A percentile compares a stretch with the other conserved stretches of the same genome.
Conservation (phyloP, 1,284 basidiomycete species). For the Nidula niveotomentosa region DNA sequence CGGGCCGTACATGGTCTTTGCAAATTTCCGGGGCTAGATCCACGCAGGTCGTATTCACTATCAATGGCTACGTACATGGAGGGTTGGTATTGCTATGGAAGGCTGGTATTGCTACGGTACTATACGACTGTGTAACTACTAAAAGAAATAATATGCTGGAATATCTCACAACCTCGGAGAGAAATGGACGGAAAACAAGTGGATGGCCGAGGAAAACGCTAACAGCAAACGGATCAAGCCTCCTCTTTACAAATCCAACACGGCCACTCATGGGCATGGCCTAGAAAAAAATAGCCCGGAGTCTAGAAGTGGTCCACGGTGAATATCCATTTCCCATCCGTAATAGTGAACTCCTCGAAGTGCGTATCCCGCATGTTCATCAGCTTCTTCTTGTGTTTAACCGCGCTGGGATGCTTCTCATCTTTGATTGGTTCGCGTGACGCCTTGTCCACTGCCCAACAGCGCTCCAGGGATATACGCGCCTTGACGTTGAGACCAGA, state of each 20-base stretch:
- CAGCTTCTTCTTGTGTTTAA: conserved; percentile 83
- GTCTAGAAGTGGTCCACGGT: conserved; percentile 86
- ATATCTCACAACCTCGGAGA: neutral
- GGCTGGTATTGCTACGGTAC: conserved; percentile 3
- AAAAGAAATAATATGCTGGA: conserved; percentile 1
- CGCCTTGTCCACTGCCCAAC: conserved; percentile 92
- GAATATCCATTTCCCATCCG: conserved; percentile 91
- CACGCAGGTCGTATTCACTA: neutral
- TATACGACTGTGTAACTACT: conserved; percentile 7
- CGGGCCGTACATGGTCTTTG: too few relatives aligned
- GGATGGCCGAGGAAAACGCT: neutral
- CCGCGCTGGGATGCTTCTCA: conserved; percentile 65
- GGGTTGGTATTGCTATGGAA: too few relatives aligned
- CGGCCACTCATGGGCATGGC: too few relatives aligned
- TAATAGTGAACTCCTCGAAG: conserved; percentile 82
- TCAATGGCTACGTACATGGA: conserved; percentile 3
- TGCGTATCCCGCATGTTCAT: conserved; percentile 85
- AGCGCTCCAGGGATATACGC: conserved; percentile 76
- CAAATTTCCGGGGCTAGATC: too few relatives aligned
- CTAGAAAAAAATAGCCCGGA: too few relatives aligned
- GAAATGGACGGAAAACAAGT: neutral
- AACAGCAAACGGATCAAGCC: too few relatives aligned
- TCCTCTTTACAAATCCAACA: too few relatives aligned
- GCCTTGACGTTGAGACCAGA: conserved; percentile 91
- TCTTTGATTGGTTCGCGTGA: conserved; percentile 92